Conservation (phyloP, 2,329 filamentous ascomycete species). For the Colletotrichum simmondsii region DNA sequence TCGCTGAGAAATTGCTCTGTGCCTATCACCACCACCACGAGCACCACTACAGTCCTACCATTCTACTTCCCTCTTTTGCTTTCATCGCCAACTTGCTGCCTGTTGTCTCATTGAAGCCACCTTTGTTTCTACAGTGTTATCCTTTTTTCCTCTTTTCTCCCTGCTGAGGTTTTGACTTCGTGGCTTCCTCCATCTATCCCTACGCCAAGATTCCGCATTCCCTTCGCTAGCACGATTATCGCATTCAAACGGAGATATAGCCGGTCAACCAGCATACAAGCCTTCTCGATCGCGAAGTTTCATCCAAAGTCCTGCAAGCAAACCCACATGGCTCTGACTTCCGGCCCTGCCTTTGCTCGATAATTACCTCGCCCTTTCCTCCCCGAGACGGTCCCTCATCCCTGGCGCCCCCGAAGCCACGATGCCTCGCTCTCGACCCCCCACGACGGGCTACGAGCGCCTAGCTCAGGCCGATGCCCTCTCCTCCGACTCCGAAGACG, state of each 20-base stretch:
- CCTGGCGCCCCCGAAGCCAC: conserved; percentile 36
- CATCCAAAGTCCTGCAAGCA: not conserved
- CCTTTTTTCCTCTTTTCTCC: not conserved
- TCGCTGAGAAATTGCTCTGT: not conserved
- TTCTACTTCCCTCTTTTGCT: not conserved
- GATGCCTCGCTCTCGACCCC: conserved; percentile 76
- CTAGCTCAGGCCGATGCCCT: conserved; percentile 84
- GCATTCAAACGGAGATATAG: conserved; percentile 2
- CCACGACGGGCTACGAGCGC: conserved; percentile 86
- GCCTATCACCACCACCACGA: conserved; percentile 1
- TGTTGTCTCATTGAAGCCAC: not conserved
- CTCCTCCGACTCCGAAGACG: conserved; percentile 76
- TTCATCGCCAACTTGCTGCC: not conserved
- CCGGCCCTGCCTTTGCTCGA: not conserved
- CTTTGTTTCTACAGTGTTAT: conserved; percentile 1
- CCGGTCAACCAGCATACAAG: not conserved
- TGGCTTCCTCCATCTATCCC: conserved; percentile 8
- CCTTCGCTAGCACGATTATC: not conserved
- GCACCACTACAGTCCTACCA: not conserved
- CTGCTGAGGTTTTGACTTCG: not conserved
- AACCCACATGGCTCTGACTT: conserved; percentile 8
- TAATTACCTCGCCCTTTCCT: not conserved
- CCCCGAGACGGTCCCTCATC: not conserved
- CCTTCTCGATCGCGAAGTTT: not conserved
- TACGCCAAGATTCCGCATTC: conserved; percentile 4